phyloP scores from a whole-genome alignment of 1,284 basidiomycete genomes.

The Rhodotorula sp. region DNA sequence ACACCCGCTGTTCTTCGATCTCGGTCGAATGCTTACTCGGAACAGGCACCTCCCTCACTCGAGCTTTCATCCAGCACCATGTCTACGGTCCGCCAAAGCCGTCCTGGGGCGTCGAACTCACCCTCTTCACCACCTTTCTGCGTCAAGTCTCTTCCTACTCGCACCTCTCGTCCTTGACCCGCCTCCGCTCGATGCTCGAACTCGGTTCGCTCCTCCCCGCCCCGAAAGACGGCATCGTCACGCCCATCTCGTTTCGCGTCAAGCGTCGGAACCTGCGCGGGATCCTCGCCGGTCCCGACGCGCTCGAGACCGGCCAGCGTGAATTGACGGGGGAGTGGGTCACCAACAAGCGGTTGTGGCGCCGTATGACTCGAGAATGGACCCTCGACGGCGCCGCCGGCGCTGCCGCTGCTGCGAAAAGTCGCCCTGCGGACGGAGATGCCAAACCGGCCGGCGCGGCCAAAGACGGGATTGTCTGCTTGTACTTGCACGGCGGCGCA shows the following conservation, averaged over 20 bases:
- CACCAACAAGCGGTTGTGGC: conserved; percentile 87
- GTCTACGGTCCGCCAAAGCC: conserved; percentile 77
- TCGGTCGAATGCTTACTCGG: no score
- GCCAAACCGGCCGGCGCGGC: background rate
- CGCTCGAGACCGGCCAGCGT: conserved; percentile 67
- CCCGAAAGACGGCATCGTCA: conserved; percentile 90
- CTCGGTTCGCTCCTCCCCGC: conserved; percentile 80
- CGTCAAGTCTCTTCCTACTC: conserved; percentile 81
- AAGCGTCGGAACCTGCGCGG: conserved; percentile 70
- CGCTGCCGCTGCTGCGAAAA: no score
- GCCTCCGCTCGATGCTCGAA: conserved; percentile 68
- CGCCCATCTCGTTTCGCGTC: conserved; percentile 89
- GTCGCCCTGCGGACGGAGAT: background rate
- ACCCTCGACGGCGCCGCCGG: conserved; percentile 17
- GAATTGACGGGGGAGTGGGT: conserved; percentile 96
- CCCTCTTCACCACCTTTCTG: conserved; percentile 67
- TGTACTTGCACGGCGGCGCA: conserved; percentile 91
- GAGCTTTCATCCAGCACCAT: conserved; percentile 68
- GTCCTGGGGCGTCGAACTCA: conserved; percentile 76
- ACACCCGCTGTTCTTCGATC: background rate
- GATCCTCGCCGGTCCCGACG: conserved; percentile 72
- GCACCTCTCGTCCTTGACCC: conserved; percentile 75
- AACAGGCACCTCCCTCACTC: conserved; percentile 62
- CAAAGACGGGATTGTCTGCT: conserved; percentile 67
- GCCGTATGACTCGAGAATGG: conserved; percentile 79